Conservation (phyloP, 192 early-diverging fungal species). For the Gaertneriomyces sp. region DNA sequence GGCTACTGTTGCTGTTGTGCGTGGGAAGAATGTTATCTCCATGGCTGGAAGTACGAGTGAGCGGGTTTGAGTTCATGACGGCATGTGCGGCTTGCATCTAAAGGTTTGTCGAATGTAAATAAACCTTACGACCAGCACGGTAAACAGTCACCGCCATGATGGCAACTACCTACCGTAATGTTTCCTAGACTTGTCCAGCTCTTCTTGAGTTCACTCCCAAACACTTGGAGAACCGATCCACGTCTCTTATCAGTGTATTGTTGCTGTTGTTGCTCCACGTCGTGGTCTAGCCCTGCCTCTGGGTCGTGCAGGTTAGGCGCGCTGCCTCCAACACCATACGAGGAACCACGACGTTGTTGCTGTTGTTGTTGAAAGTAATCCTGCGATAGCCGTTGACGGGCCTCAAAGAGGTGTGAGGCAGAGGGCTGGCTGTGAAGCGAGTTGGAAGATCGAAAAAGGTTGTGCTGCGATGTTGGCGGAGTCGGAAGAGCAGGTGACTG, state of each 20-base stretch:
- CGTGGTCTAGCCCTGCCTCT: slow-evolving; percentile 11
- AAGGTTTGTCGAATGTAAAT: too few species aligned
- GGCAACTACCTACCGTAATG: slow-evolving; percentile 12
- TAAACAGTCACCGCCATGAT: too few species aligned
- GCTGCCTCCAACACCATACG: slow-evolving; percentile 1
- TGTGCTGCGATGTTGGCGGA: too few species aligned
- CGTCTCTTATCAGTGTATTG: slow-evolving; percentile 1
- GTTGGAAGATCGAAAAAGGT: not conserved
- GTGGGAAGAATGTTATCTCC: too few species aligned
- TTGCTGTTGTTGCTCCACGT: not conserved
- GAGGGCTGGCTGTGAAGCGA: not conserved
- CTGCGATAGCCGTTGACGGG: not conserved
- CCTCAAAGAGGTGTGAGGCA: not conserved
- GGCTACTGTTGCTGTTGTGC: too few species aligned
- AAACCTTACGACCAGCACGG: too few species aligned
- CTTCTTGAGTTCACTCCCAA: slow-evolving; percentile 21
- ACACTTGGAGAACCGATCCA: slow-evolving; percentile 13
- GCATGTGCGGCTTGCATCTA: too few species aligned
- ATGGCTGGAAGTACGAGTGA: too few species aligned
- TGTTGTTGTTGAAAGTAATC: slow-evolving; percentile 5
- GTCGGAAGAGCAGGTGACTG: too few species aligned
- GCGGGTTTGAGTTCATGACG: too few species aligned
- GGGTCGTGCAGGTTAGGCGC: slow-evolving; percentile 11
- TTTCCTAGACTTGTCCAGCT: slow-evolving; percentile 25
- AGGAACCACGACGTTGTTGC: not conserved